These are phyloP conservation scores for Priceomyces melissophilus DNA, from an alignment of 805 yeast species.

Conservation along the genomic window DNA sequence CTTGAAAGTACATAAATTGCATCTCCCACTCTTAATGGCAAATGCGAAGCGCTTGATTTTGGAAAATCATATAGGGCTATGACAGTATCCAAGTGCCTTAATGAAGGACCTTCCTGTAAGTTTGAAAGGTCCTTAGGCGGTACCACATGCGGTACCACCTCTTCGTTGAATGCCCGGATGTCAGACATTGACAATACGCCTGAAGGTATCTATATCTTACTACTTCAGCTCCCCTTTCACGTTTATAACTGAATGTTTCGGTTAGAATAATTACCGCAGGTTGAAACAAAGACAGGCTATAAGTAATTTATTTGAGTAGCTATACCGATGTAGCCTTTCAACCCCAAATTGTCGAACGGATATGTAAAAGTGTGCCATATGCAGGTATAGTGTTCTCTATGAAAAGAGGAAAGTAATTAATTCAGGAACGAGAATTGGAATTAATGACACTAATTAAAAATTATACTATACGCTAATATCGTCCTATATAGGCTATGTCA, in stretches of 20 bases:
- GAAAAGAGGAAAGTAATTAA: too few relatives aligned
- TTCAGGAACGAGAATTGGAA: too few relatives aligned
- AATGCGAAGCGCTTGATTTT: conserved; percentile 48
- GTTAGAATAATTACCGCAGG: too few relatives aligned
- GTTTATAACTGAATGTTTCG: not conserved
- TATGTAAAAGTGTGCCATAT: too few relatives aligned
- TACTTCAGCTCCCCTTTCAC: not conserved
- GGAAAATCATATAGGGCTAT: conserved; percentile 55
- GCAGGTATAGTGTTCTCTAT: too few relatives aligned
- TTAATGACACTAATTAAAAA: too few relatives aligned
- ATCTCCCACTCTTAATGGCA: conserved; percentile 62
- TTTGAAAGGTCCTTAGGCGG: conserved; percentile 23
- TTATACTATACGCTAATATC: too few relatives aligned
- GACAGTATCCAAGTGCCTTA: conserved; percentile 53
- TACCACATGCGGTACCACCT: conserved; percentile 39
- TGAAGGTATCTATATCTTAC: not conserved
- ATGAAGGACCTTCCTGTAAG: conserved; percentile 9
- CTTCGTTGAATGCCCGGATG: conserved; percentile 27
- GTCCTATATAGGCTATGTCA: too few relatives aligned
- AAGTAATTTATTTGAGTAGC: too few relatives aligned
- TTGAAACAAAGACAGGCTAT: too few relatives aligned
- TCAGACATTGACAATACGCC: not conserved
- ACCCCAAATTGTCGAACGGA: too few relatives aligned
- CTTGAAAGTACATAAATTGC: conserved; percentile 66
- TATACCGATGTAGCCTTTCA: too few relatives aligned